phyloP scores from a whole-genome alignment of 192 early-diverging fungal genomes.

The Neocallimastix lanati region DNA sequence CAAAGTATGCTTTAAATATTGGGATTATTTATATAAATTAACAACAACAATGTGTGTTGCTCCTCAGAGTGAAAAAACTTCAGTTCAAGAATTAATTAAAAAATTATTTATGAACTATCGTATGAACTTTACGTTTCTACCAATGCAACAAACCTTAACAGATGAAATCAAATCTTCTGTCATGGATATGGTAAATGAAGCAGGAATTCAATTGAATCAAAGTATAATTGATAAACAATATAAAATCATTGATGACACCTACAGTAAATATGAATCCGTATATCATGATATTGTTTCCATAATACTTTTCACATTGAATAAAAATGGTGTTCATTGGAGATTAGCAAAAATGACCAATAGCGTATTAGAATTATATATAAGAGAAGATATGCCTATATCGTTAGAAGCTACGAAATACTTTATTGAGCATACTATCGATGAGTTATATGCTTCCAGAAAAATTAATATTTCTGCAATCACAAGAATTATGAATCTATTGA shows the following conservation, averaged over 20 bases:
- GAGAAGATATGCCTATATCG: conserved; percentile 29
- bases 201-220: not conserved
- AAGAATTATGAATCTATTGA: not conserved
- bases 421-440: not conserved
- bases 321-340: conserved; percentile 57
- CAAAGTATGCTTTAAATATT: not conserved
- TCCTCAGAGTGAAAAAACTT: conserved; percentile 13
- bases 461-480: not conserved
- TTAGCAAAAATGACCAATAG: conserved; percentile 62
- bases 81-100: conserved; percentile 43
- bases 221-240: conserved; percentile 5
- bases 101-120: conserved; percentile 43
- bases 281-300: not conserved
- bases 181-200: not conserved
- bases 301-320: conserved; percentile 13
- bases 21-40: not conserved
- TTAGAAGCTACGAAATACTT: not conserved
- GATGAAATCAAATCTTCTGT: conserved; percentile 8
- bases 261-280: not conserved
- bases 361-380: conserved; percentile 54
- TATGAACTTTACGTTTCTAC: conserved; percentile 20
- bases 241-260: conserved; percentile 16
- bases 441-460: not conserved
- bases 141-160: conserved; percentile 19
- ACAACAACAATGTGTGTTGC: not conserved